Conservation (phyloP, 2,329 filamentous ascomycete species). For the Cryphonectria japonica region DNA sequence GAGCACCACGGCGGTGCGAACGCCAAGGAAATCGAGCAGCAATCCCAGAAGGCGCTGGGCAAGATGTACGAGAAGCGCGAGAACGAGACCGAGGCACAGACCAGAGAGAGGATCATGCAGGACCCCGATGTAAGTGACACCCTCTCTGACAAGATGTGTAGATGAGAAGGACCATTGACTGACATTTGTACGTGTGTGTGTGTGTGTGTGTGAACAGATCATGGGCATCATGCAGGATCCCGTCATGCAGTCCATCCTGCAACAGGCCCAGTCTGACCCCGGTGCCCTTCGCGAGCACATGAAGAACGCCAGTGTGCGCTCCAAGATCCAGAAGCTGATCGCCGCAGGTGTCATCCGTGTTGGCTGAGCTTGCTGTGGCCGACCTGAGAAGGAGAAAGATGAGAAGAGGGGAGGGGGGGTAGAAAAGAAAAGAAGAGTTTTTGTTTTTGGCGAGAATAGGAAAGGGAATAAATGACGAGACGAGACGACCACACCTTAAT, state of each 20-base stretch:
- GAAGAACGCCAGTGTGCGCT: slow-evolving; percentile 82
- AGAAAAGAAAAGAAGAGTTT: not conserved
- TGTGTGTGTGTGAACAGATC: slow-evolving; percentile 56
- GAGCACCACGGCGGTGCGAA: slow-evolving; percentile 73
- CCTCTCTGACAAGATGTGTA: too few species aligned
- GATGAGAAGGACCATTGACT: not conserved
- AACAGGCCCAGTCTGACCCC: slow-evolving; percentile 93
- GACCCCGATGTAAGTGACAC: slow-evolving; percentile 78
- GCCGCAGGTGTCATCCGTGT: slow-evolving; percentile 90
- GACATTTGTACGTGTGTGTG: not conserved
- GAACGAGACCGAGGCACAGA: slow-evolving; percentile 96
- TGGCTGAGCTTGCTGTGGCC: slow-evolving; percentile 44
- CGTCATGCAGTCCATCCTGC: slow-evolving; percentile 95
- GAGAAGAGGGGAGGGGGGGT: too few species aligned
- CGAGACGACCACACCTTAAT: slow-evolving; percentile 27
- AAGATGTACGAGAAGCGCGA: slow-evolving; percentile 90
- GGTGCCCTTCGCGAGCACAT: slow-evolving; percentile 95
- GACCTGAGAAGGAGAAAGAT: not conserved
- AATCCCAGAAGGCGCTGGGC: slow-evolving; percentile 88
- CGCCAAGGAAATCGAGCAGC: slow-evolving; percentile 86
- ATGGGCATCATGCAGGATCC: slow-evolving; percentile 92
- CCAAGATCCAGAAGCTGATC: slow-evolving; percentile 93
- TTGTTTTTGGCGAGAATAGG: not conserved
- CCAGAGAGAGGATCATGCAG: slow-evolving; percentile 83
- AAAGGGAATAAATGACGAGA: slow-evolving; percentile 24